phyloP scores from a whole-genome alignment of 2,329 filamentous ascomycete genomes.

The Chaetothyriales sp. region DNA sequence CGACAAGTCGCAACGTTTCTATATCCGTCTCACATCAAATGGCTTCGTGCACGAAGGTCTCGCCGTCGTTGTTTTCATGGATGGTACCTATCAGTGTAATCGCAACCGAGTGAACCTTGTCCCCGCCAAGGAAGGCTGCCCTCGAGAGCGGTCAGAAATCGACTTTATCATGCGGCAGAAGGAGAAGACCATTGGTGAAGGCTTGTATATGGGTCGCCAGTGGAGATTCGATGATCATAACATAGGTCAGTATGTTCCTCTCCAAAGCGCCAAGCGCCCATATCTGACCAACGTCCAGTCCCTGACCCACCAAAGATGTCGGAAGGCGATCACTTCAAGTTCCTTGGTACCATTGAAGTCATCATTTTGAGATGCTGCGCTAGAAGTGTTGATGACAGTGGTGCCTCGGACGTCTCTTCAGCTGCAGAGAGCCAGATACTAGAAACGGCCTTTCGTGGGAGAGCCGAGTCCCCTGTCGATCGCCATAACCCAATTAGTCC shows the following conservation, averaged over 20 bases:
- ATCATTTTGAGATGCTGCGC: conserved; percentile 20
- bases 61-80: conserved; percentile 43
- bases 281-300: neutral
- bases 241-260: conserved; percentile 26
- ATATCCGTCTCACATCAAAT: conserved; percentile 34
- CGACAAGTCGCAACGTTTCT: conserved; percentile 29
- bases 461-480: neutral
- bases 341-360: conserved; percentile 22
- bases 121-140: conserved; percentile 19
- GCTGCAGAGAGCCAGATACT: conserved; percentile 14
- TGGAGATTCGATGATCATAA: conserved; percentile 41
- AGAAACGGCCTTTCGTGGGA: neutral
- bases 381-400: conserved; percentile 3
- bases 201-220: conserved; percentile 36
- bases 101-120: conserved; percentile 36
- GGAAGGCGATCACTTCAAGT: conserved; percentile 15
- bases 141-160: conserved; percentile 26
- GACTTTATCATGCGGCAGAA: conserved; percentile 41
- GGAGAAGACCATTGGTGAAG: conserved; percentile 35
- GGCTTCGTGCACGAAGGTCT: conserved; percentile 41
- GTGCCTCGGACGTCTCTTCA: conserved; percentile 9
- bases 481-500: neutral
- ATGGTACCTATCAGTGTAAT: conserved; percentile 45
- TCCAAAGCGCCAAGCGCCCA: neutral
- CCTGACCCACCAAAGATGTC: neutral